Conservation (phyloP, 78 protist genomes). For the Dictyostelium citrinum region DNA sequence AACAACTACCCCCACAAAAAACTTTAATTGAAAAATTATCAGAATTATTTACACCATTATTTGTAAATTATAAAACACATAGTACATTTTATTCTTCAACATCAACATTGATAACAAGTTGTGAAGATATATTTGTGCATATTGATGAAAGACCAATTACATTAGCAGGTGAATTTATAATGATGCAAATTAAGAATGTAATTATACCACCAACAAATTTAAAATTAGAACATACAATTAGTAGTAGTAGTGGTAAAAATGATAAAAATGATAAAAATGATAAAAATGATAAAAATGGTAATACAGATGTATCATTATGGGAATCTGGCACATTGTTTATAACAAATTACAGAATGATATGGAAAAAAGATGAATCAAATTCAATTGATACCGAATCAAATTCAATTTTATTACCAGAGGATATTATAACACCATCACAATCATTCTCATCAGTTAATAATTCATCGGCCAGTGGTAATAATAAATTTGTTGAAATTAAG, state of each 20-base stretch:
- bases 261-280: neutral
- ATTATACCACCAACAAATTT: constrained; percentile 31
- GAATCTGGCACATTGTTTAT: constrained; percentile 48
- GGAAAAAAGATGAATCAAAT: constrained; percentile 28
- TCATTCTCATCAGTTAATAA: neutral
- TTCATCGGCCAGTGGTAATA: neutral
- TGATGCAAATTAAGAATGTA: constrained; percentile 24
- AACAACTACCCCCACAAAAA: neutral
- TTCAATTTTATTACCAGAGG: constrained; percentile 11
- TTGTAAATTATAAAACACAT: constrained; percentile 32
- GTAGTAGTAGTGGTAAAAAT: neutral
- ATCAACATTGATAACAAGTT: constrained; percentile 1
- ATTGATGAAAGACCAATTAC: constrained; percentile 34
- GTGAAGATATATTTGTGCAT: constrained; percentile 36
- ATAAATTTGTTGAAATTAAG: constrained; percentile 11
- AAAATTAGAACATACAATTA: neutral
- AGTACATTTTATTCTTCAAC: constrained; percentile 8
- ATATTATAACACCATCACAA: neutral
- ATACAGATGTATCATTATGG: constrained; percentile 11
- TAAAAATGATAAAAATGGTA: neutral
- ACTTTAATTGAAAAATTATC: neutral
- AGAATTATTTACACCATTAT: constrained; percentile 45
- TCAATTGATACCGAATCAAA: neutral
- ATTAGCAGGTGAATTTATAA: constrained; percentile 49
- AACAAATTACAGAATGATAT: constrained; percentile 40